Conservation (phyloP, 306 rosid species). For the Cercis canadensis region DNA sequence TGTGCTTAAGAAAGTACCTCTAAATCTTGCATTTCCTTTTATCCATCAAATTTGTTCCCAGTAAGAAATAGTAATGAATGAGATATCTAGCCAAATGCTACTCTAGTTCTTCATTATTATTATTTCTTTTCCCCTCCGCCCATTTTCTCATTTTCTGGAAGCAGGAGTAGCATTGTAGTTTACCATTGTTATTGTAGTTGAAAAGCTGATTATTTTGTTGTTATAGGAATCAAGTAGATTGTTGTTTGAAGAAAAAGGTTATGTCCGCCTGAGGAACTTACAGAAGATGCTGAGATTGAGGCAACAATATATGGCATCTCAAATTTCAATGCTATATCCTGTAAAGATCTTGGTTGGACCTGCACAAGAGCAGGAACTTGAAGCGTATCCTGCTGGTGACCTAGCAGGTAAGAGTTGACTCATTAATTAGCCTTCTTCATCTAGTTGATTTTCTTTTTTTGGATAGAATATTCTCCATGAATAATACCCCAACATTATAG, state of each 20-base stretch:
- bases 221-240: constrained; percentile 67
- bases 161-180: constrained; percentile 2
- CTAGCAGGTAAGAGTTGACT: constrained; percentile 57
- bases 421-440: background rate
- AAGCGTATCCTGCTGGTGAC: constrained; percentile 78
- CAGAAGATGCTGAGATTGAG: constrained; percentile 73
- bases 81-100: too few relatives aligned
- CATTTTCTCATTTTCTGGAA: background rate
- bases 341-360: constrained; percentile 79
- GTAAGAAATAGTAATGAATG: too few relatives aligned
- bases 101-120: too few relatives aligned
- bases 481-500: constrained; percentile 3
- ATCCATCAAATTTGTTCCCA: too few relatives aligned
- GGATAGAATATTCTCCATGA: background rate
- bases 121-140: background rate
- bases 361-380: constrained; percentile 92
- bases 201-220: constrained; percentile 40
- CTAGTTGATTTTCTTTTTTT: too few relatives aligned
- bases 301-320: constrained; percentile 80
- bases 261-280: constrained; percentile 61
- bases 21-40: too few relatives aligned
- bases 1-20: too few relatives aligned
- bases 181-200: constrained; percentile 28
- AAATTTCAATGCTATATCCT: constrained; percentile 87
- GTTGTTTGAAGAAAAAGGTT: constrained; percentile 71